A percentile compares a stretch with the other conserved stretches of the same genome.
Evolutionary conservation across 176 grass and related monocot species (phyloP).

Genomic region (Musa acuminata): DNA sequence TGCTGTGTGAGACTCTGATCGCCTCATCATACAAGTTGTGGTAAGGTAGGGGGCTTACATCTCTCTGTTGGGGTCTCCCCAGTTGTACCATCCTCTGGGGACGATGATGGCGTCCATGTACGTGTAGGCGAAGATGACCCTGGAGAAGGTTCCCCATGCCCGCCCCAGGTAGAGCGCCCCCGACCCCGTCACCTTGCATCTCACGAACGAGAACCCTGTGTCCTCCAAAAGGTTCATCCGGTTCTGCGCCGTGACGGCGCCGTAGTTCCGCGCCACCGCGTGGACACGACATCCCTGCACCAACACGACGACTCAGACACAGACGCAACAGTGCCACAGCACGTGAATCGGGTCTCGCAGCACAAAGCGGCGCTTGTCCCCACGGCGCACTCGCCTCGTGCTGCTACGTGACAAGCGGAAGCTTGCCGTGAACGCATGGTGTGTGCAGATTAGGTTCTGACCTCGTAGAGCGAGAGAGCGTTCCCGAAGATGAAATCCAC

Average conservation of each 20-base stretch:
- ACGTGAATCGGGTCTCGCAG: too few species aligned
- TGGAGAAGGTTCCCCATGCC: constrained; percentile 81
- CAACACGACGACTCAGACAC: not conserved
- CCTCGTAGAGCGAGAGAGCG: constrained; percentile 93
- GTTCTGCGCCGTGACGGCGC: constrained; percentile 77
- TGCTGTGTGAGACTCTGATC: too few species aligned
- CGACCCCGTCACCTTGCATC: constrained; percentile 78
- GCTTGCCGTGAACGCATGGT: too few species aligned
- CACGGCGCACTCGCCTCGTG: too few species aligned
- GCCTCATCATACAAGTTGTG: not conserved
- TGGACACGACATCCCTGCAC: constrained; percentile 77
- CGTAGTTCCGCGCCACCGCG: constrained; percentile 66
- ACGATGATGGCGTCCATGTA: constrained; percentile 97
- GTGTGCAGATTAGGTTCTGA: not conserved
- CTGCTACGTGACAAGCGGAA: too few species aligned
- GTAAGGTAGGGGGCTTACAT: constrained; percentile 26
- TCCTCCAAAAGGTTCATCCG: constrained; percentile 71
- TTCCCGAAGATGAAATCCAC: constrained; percentile 99
- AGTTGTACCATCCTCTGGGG: constrained; percentile 84
- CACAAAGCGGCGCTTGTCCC: too few species aligned
- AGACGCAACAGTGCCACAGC: too few species aligned
- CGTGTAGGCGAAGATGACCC: constrained; percentile 87
- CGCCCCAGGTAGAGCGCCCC: constrained; percentile 85
- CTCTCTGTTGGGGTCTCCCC: constrained; percentile 80
- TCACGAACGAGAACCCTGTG: constrained; percentile 89